Base-by-base conservation (phyloP, 2,329 filamentous ascomycete species). In the Ciborinia camelliae region DNA sequence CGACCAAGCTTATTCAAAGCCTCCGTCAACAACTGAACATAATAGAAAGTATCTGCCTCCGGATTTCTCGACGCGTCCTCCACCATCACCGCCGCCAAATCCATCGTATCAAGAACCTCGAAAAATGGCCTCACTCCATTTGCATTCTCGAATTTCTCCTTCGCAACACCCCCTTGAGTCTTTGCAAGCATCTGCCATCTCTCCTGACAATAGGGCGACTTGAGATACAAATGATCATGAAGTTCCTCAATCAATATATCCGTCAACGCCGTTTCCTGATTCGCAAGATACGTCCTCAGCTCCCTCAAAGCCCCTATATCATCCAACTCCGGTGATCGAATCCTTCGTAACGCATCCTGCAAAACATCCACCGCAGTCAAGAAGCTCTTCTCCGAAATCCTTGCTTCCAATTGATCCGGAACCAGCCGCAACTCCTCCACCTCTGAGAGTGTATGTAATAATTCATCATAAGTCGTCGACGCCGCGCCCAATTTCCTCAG, bases 211-310 rank as follows among this genome's bases (percentile, higher is more conserved):
- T 99, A 99, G 0, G 94, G 95, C 4, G 94, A 98, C 76, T 98
- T 98, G 47, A 99, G 86, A 75, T 99, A 99, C 4, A 99, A 82
- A 77, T 99, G 95, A 75, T 96, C 95, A 75, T 99, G 95, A 41
- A 99, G 81, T 77, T 99, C 95, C 75, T 99, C 95, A n/a, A 98
- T 88, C 64, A 99, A 77, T 62, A 98, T 98, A 74, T 99, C 95
- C 73, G 94, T 94, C 68, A 99, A 79, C 0, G 91, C 86, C 35
- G 89, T 90, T 78, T 99, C 95, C 75, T 99, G 96, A 74, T 97
- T 98, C 66, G 88, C 88, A 65, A 99, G 86, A 73, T 98, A 98
- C 72, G 87, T 87, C 64, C 92, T 86, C 69, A 99, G 79, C 71
- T 99, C 95, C 65, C 86, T 88, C 71, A 99, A 80, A 9, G 92